Conservation (phyloP, 305 asterid genomes). For the Solanum hybrid region DNA sequence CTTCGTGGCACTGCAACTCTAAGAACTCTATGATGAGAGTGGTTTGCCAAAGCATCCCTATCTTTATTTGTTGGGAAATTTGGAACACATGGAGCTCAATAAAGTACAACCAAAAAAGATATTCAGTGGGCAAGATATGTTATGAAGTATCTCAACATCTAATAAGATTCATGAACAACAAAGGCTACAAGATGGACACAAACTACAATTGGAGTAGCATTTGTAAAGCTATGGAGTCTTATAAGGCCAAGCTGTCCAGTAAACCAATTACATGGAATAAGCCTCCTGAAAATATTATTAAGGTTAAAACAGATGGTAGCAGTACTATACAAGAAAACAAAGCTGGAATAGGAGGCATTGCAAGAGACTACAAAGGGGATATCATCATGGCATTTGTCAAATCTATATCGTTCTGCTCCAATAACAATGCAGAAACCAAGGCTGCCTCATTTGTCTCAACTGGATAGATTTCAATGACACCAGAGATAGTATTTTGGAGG, state of each 20-base stretch:
- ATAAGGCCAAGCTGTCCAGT: neutral
- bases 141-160: neutral
- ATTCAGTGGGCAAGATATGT: neutral
- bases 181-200: neutral
- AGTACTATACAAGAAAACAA: neutral
- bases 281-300: neutral
- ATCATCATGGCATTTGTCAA: neutral
- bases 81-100: neutral
- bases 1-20: neutral
- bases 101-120: neutral
- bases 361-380: neutral
- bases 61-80: neutral
- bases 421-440: neutral
- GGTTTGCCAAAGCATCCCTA: neutral
- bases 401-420: neutral
- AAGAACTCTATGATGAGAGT: neutral
- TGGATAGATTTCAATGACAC: neutral
- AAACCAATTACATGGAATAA: neutral
- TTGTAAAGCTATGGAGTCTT: neutral
- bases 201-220: neutral
- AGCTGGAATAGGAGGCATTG: neutral
- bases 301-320: neutral
- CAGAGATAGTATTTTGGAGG: neutral
- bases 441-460: neutral
- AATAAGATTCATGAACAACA: neutral